Conservation (phyloP, 305 asterid species). For the Solanum hybrid region DNA sequence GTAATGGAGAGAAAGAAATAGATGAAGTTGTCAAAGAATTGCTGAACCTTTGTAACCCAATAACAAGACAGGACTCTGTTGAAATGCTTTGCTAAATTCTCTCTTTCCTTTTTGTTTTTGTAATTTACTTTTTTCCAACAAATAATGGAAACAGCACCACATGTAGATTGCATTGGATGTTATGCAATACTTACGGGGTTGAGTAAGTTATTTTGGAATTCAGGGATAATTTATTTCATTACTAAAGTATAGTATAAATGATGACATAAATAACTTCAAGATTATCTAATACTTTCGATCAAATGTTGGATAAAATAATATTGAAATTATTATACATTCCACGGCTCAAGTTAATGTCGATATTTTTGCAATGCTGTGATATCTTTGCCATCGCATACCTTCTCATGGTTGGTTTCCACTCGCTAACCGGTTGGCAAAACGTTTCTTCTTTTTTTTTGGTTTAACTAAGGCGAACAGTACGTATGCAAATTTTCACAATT, state of each 20-base stretch:
- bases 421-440: background rate
- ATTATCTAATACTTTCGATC: too few relatives aligned
- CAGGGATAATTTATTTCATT: too few relatives aligned
- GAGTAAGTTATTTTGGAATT: too few relatives aligned
- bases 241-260: too few relatives aligned
- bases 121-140: background rate
- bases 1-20: slow-evolving; percentile 28
- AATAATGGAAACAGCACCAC: background rate
- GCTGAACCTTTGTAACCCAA: slow-evolving; percentile 14
- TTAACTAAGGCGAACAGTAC: background rate
- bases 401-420: background rate
- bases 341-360: too few relatives aligned
- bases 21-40: slow-evolving; percentile 33
- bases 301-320: too few relatives aligned
- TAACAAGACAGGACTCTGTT: background rate
- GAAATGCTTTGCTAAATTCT: background rate
- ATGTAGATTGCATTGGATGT: background rate
- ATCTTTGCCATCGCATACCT: background rate
- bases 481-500: too few relatives aligned
- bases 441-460: too few relatives aligned
- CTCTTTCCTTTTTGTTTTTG: background rate
- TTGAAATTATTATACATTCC: too few relatives aligned
- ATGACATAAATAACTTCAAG: too few relatives aligned
- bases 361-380: too few relatives aligned
- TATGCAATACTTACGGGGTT: background rate